Evolutionary conservation across 2,329 filamentous ascomycete species (phyloP).

Genomic region (Epichloe brachyelytri): DNA sequence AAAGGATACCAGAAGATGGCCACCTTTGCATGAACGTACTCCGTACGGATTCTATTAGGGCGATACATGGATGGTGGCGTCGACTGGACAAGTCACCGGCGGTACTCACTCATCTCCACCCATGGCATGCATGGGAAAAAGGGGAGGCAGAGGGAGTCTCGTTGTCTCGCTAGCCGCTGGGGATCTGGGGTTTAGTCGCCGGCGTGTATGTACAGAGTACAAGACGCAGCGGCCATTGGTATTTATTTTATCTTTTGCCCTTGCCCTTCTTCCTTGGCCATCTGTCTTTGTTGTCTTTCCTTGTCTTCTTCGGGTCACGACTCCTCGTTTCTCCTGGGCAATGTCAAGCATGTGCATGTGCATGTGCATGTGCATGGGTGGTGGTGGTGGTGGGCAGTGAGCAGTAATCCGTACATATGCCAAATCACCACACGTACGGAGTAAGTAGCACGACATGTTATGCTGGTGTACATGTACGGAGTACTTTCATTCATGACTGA

Average conservation of each 20-base stretch:
- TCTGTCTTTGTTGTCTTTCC: neutral
- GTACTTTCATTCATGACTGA: no score
- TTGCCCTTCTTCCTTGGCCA: neutral
- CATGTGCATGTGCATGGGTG: no score
- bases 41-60: conserved; percentile 17
- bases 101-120: conserved; percentile 3
- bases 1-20: neutral
- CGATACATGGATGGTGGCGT: conserved; percentile 19
- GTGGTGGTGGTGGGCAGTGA: no score
- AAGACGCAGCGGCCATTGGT: neutral
- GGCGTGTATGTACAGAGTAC: neutral
- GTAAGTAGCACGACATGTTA: no score
- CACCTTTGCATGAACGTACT: neutral
- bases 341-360: no score
- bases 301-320: neutral
- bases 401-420: no score
- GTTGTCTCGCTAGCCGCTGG: neutral
- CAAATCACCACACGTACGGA: no score
- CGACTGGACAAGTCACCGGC: conserved; percentile 7
- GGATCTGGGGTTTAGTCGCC: conserved; percentile 2
- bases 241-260: neutral
- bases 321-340: no score
- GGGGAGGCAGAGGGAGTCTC: no score
- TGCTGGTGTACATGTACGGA: no score
- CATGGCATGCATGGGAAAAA: neutral